Evolutionary conservation across 176 grass and related monocot species (phyloP).

Genomic region (Puccinellia tenuiflora): DNA sequence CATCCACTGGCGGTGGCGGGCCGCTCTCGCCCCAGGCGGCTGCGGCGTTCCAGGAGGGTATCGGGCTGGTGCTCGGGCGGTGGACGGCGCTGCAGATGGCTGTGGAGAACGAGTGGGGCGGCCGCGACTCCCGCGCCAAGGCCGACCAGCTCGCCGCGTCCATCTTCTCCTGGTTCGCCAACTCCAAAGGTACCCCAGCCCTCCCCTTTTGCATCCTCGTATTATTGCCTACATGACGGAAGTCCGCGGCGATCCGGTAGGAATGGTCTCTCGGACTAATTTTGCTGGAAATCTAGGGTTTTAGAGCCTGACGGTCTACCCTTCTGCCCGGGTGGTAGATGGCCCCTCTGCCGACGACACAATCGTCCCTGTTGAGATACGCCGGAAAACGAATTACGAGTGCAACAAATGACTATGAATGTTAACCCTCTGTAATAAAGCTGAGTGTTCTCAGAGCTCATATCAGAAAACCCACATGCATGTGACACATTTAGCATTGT

Average conservation of each 20-base stretch:
- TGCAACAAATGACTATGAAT: too few species aligned
- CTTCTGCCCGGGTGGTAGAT: too few species aligned
- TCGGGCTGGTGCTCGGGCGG: slow-evolving; percentile 49
- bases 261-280: too few species aligned
- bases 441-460: too few species aligned
- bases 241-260: neutral
- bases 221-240: neutral
- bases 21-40: slow-evolving; percentile 35
- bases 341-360: too few species aligned
- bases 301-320: too few species aligned
- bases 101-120: slow-evolving; percentile 79
- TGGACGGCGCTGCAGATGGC: slow-evolving; percentile 93
- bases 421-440: too few species aligned
- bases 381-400: too few species aligned
- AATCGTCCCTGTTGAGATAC: too few species aligned
- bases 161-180: slow-evolving; percentile 61
- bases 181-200: slow-evolving; percentile 42
- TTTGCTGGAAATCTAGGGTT: too few species aligned
- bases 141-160: slow-evolving; percentile 43
- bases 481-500: too few species aligned
- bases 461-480: too few species aligned
- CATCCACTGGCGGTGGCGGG: slow-evolving; percentile 17
- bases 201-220: neutral
- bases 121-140: slow-evolving; percentile 58
- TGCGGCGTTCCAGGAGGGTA: slow-evolving; percentile 46